Evolutionary conservation across 805 yeast species (phyloP).

Genomic region (Starmerella kuoi): DNA sequence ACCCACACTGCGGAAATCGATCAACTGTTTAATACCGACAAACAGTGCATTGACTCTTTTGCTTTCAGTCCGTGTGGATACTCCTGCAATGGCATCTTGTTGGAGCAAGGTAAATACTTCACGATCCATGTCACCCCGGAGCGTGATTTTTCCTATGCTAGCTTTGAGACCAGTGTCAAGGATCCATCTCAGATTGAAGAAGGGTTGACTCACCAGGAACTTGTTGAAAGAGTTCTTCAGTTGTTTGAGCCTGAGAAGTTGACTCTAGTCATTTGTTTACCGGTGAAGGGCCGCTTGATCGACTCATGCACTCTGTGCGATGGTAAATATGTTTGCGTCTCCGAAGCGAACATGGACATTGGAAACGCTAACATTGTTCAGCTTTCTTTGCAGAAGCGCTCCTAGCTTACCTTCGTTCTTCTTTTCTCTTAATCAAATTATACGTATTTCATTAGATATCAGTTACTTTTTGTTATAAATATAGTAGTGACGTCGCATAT

Average conservation of each 20-base stretch:
- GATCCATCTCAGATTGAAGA: constrained; percentile 28
- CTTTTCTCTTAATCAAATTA: background rate
- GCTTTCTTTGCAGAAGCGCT: constrained; percentile 6
- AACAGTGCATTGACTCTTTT: constrained; percentile 59
- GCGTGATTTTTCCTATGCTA: constrained; percentile 86
- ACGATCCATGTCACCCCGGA: constrained; percentile 94
- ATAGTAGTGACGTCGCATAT: too few species aligned
- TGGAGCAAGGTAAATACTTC: constrained; percentile 47
- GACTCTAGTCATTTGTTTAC: constrained; percentile 37
- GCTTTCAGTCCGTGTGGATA: constrained; percentile 91
- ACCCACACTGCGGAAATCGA: constrained; percentile 54
- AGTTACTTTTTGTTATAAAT: background rate
- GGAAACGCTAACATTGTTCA: constrained; percentile 12
- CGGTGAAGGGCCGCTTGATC: constrained; percentile 1
- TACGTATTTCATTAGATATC: background rate
- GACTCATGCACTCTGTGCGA: constrained; percentile 3
- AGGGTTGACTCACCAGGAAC: constrained; percentile 36
- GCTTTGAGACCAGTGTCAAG: constrained; percentile 81
- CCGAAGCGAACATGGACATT: constrained; percentile 18
- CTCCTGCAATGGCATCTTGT: constrained; percentile 69
- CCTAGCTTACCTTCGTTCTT: background rate
- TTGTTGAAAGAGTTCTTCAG: constrained; percentile 45
- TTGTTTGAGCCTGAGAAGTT: constrained; percentile 69
- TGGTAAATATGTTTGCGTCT: constrained; percentile 15
- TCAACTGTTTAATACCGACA: constrained; percentile 36